Conservation (phyloP, 306 rosid species). For the Begonia fuchsioides region DNA sequence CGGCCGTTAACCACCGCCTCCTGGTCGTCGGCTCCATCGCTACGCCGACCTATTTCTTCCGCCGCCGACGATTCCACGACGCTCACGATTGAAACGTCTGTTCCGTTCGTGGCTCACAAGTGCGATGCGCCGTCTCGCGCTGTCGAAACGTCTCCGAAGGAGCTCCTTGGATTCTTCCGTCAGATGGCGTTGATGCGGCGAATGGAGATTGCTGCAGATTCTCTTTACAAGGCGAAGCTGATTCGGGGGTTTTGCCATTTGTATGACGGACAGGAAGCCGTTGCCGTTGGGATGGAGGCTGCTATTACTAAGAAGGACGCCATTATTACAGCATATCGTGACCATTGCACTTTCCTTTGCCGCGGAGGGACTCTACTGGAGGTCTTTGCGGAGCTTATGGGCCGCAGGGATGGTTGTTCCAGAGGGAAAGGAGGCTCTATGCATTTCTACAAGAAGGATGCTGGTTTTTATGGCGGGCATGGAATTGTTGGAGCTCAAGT, state of each 20-base stretch:
- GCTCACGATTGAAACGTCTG: constrained; percentile 53
- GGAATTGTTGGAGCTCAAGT: constrained; percentile 96
- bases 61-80: constrained; percentile 21
- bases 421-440: constrained; percentile 88
- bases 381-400: constrained; percentile 68
- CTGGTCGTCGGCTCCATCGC: constrained; percentile 13
- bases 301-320: constrained; percentile 48
- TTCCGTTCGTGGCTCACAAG: constrained; percentile 66
- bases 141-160: constrained; percentile 43
- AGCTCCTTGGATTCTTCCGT: constrained; percentile 53
- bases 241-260: constrained; percentile 93
- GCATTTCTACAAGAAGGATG: constrained; percentile 75
- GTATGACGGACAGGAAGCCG: constrained; percentile 93
- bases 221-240: constrained; percentile 84
- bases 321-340: constrained; percentile 75
- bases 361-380: constrained; percentile 66
- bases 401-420: constrained; percentile 58
- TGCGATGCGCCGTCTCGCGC: constrained; percentile 65
- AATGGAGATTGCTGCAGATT: constrained; percentile 92
- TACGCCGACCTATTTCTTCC: constrained; percentile 39
- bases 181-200: constrained; percentile 82
- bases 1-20: constrained; percentile 38
- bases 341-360: constrained; percentile 62
- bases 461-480: constrained; percentile 74
- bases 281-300: constrained; percentile 81